Conservation (phyloP, 257 asterid species). For the Nicotiana tabacum region DNA sequence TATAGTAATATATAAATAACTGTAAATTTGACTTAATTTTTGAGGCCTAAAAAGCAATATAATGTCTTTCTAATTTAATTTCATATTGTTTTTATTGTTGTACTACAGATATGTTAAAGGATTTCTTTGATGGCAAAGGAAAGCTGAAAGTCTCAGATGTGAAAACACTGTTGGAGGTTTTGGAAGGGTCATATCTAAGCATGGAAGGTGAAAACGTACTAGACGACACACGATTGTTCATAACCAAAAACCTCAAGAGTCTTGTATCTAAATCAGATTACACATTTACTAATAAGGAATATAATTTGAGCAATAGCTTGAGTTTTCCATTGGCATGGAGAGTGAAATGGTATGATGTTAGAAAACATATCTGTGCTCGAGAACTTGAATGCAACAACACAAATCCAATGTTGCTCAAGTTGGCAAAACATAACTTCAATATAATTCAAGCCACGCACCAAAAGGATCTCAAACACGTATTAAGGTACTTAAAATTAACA, state of each 20-base stretch:
- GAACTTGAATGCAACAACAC: background rate
- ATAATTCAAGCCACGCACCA: conserved; percentile 49
- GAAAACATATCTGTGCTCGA: conserved; percentile 21
- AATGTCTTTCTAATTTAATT: no score
- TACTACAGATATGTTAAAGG: conserved; percentile 29
- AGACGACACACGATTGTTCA: conserved; percentile 18
- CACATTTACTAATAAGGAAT: no score
- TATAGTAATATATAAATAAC: no score
- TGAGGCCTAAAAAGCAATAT: no score
- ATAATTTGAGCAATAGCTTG: background rate
- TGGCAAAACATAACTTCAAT: conserved; percentile 59
- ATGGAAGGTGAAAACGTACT: conserved; percentile 30
- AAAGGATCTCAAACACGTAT: conserved; percentile 41
- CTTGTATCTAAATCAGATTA: background rate
- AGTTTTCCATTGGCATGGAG: conserved; percentile 36
- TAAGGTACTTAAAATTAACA: conserved; percentile 23
- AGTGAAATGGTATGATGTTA: conserved; percentile 47
- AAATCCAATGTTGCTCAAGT: conserved; percentile 19
- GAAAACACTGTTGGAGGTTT: conserved; percentile 25
- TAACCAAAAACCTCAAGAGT: background rate
- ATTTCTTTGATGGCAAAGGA: conserved; percentile 17
- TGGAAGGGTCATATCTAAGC: conserved; percentile 42
- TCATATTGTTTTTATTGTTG: background rate
- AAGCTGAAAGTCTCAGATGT: conserved; percentile 9
- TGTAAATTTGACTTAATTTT: no score